These are phyloP conservation scores for Lagenaria siceraria DNA, from an alignment of 306 rosid genomes.

Conservation along the genomic window DNA sequence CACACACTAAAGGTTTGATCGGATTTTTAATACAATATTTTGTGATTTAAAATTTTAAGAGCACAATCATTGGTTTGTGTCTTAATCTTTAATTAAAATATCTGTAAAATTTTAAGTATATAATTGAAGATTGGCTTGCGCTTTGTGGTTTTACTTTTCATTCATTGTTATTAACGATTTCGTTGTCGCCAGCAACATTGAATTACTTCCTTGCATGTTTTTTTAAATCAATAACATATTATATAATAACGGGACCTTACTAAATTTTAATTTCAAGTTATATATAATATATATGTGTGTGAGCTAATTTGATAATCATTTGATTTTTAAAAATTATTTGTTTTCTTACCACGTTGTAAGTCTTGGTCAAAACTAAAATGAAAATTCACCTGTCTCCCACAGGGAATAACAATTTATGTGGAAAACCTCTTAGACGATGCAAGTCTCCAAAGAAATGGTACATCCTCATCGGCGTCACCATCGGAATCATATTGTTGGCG, in stretches of 20 bases:
- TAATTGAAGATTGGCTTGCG: not conserved
- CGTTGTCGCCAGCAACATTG: not conserved
- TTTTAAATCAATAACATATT: not conserved
- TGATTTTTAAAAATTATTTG: no score
- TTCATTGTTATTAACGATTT: not conserved
- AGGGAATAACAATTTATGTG: not conserved
- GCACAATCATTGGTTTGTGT: not conserved
- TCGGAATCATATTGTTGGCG: not conserved
- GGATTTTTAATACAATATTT: not conserved
- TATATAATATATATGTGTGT: no score
- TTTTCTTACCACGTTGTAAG: no score
- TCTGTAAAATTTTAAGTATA: not conserved
- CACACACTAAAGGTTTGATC: no score
- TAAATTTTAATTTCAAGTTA: not conserved
- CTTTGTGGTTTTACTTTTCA: not conserved
- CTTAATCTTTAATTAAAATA: not conserved
- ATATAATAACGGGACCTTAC: not conserved
- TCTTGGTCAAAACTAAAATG: not conserved
- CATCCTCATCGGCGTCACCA: not conserved
- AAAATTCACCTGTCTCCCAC: not conserved
- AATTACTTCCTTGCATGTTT: not conserved
- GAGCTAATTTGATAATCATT: no score
- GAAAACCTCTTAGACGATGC: not conserved
- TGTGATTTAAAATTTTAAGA: not conserved
- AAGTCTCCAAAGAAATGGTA: slow-evolving; percentile 12